Evolutionary conservation across 768 basidiomycete species (phyloP).

Genomic region (Leucosporidium scottii): DNA sequence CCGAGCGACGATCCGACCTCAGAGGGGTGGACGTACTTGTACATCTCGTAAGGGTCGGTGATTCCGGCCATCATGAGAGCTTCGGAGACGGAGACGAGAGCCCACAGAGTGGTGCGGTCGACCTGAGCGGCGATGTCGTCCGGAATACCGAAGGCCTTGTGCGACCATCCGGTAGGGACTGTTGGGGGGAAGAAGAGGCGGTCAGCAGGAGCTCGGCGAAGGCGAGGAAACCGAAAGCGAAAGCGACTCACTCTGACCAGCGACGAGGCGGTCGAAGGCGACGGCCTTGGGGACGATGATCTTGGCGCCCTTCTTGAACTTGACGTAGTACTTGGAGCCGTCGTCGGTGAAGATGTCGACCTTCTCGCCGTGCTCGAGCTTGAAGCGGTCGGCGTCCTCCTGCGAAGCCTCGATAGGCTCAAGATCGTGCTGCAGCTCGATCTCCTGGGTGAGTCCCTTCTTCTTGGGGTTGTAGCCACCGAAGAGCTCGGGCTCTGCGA

Average conservation of each 20-base stretch:
- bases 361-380: constrained; percentile 91
- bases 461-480: constrained; percentile 95
- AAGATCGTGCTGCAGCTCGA: constrained; percentile 91
- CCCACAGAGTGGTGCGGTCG: constrained; percentile 89
- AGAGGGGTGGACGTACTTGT: constrained; percentile 92
- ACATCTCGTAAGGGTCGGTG: constrained; percentile 95
- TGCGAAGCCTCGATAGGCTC: constrained; percentile 91
- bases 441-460: constrained; percentile 94
- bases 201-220: background rate
- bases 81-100: constrained; percentile 86
- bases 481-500: constrained; percentile 92
- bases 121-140: constrained; percentile 91
- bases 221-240: no score
- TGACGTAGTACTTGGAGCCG: constrained; percentile 93
- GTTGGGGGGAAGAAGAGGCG: background rate
- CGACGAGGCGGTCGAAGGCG: constrained; percentile 87
- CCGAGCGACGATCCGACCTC: constrained; percentile 91
- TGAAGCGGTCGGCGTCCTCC: constrained; percentile 87
- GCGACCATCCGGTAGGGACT: constrained; percentile 93
- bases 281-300: constrained; percentile 90
- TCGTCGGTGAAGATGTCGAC: constrained; percentile 90
- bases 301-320: constrained; percentile 91
- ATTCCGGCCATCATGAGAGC: constrained; percentile 94
- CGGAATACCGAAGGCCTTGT: constrained; percentile 92
- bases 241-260: constrained; percentile 57